Evolutionary conservation across 2,329 filamentous ascomycete species (phyloP).

Genomic region (Macrophomina pseudophaseolina): DNA sequence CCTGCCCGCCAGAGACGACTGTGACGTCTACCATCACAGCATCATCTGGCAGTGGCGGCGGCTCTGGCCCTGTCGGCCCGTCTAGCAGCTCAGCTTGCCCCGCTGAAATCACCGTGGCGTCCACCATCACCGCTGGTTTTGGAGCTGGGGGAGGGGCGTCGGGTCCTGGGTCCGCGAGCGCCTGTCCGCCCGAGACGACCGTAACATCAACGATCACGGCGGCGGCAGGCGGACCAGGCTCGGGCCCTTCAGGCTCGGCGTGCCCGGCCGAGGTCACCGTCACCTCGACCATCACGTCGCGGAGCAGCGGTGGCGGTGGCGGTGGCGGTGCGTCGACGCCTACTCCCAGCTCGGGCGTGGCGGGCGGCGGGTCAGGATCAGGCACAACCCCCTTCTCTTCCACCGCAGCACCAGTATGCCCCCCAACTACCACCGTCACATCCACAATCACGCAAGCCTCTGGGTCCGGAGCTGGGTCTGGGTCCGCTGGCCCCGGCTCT

Average conservation of each 20-base stretch:
- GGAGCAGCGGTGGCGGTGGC: background rate
- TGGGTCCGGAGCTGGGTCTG: constrained; percentile 12
- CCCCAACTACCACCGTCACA: background rate
- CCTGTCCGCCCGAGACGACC: constrained; percentile 11
- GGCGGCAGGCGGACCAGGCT: background rate
- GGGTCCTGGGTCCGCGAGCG: background rate
- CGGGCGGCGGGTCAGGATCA: background rate
- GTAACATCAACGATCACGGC: constrained; percentile 3
- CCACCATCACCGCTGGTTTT: background rate
- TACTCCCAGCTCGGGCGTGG: background rate
- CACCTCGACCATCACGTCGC: constrained; percentile 3
- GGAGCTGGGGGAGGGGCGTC: constrained; percentile 7
- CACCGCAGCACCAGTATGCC: background rate
- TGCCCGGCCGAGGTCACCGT: constrained; percentile 12
- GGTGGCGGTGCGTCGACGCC: background rate
- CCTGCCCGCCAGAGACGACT: background rate
- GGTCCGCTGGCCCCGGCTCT: constrained; percentile 7
- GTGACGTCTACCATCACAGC: background rate
- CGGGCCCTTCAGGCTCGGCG: background rate
- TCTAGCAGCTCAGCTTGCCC: background rate
- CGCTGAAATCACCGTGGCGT: constrained; percentile 9
- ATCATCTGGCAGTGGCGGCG: background rate
- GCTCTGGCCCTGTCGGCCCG: background rate
- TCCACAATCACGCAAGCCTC: constrained; percentile 2
- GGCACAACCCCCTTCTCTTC: background rate